Conservation (phyloP, 768 basidiomycete genomes). For the Kwoniella heveanensis region DNA sequence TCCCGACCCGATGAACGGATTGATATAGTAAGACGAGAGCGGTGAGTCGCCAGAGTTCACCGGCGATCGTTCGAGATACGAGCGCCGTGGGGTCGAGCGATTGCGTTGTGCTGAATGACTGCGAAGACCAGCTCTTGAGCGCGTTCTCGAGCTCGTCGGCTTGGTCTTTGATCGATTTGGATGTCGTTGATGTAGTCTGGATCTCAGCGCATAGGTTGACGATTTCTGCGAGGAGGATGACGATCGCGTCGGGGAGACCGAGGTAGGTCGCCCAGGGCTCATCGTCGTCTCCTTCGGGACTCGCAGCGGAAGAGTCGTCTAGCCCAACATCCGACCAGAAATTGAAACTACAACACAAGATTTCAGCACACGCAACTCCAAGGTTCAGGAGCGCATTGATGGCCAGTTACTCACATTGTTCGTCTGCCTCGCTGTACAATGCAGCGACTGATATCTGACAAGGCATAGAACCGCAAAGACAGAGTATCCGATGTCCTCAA, state of each 20-base stretch:
- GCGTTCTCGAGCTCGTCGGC: conserved; percentile 29
- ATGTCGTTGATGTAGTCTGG: background rate
- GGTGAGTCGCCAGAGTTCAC: conserved; percentile 28
- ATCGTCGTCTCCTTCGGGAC: conserved; percentile 15
- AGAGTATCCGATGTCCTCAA: conserved; percentile 21
- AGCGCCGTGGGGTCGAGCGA: conserved; percentile 26
- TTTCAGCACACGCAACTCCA: background rate
- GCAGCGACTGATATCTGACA: conserved; percentile 33
- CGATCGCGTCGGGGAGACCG: conserved; percentile 31
- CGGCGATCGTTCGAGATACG: conserved; percentile 34
- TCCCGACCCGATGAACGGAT: conserved; percentile 31
- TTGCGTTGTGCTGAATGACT: conserved; percentile 4
- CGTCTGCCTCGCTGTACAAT: conserved; percentile 27
- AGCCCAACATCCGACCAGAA: conserved; percentile 18
- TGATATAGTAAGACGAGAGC: conserved; percentile 29
- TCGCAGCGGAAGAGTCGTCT: background rate
- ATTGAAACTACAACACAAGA: conserved; percentile 20
- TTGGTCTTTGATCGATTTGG: conserved; percentile 16
- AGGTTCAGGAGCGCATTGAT: too few relatives aligned
- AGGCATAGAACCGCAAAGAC: conserved; percentile 30
- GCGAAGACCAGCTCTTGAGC: conserved; percentile 22
- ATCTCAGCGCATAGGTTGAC: conserved; percentile 33
- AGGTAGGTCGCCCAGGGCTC: conserved; percentile 35
- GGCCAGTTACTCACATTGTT: conserved; percentile 21
- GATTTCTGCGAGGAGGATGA: conserved; percentile 30